Evolutionary conservation across 83 land plant species (phyloP), one percentile per base, ranked within the genome.

Genomic region (Isoetes engelmannii): DNA sequence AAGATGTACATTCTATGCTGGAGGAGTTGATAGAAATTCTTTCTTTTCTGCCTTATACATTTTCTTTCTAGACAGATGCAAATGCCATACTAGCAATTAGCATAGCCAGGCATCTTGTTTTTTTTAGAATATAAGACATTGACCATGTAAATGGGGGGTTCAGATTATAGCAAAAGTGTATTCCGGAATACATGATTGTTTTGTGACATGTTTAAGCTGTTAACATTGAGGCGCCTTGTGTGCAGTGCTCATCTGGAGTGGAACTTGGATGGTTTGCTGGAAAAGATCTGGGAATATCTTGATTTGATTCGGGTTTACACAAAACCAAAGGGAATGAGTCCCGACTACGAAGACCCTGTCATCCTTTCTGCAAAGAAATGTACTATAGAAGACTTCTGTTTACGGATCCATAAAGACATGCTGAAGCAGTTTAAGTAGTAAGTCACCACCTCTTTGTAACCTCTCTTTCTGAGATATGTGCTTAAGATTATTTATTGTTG

Each of bases 301-400:
- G 67, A 84, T 63, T 74, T 95, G 18, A 84, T 89, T 65, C 88
- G 99, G 12, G 87, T 95, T 48, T 95, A 95, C 79, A 91, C 99
- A 57, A 95, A 95, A 65, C 99, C 99, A 4, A 91, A 88, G 73
- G 99, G 93, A 17, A 80, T 90, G 83, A 89, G 94, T 74, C 99
- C 99, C 5, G 99, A 95, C 72, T 95, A 95, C 76, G 97, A 95
- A 72, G 99, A 95, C 70, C 99, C 99, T 72, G 99, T 95, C 6
- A 95, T 95, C 46, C 77, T 95, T 47, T 91, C 97, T 45, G 95
- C 99, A 4, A 91, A 82, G 77, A 86, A 56, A 63, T 82, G 86
- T 57, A 88, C 97, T 6, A 94, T 91, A 56, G 97, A 91, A 72
- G 99, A 95, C 59, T 95, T 95, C 72, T 95, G 99, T 74, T 64